Conservation (phyloP, 2,329 filamentous ascomycete genomes). For the Colletotrichum tofieldiae region DNA sequence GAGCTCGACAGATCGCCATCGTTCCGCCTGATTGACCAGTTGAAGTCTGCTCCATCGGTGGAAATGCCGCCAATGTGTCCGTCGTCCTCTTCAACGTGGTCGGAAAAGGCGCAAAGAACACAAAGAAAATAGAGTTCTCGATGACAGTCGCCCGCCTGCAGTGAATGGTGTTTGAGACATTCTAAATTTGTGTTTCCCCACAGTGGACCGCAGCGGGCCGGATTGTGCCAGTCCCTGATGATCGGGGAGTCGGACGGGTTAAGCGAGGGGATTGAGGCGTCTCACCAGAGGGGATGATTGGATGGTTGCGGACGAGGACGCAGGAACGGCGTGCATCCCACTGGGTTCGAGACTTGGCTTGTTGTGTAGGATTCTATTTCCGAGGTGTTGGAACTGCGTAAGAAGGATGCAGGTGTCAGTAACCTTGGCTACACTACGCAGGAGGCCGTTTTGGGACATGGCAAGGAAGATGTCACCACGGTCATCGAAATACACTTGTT, state of each 20-base stretch:
- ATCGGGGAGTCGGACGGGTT: neutral
- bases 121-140: no score
- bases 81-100: no score
- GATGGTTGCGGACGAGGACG: neutral
- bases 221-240: neutral
- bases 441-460: neutral
- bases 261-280: slow-evolving; percentile 10
- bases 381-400: neutral
- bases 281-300: neutral
- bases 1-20: no score
- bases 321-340: slow-evolving; percentile 19
- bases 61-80: no score
- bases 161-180: neutral
- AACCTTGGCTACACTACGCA: neutral
- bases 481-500: neutral
- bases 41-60: no score
- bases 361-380: neutral
- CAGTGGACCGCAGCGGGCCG: slow-evolving; percentile 13
- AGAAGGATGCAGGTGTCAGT: slow-evolving; percentile 1
- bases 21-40: neutral
- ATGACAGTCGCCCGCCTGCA: no score
- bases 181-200: slow-evolving; percentile 26
- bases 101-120: no score
- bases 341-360: neutral
- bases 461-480: neutral